A percentile compares a stretch with the other conserved stretches of the same genome.
Evolutionary conservation across 768 basidiomycete genomes (phyloP).

Genomic region (Mycena filopes): DNA sequence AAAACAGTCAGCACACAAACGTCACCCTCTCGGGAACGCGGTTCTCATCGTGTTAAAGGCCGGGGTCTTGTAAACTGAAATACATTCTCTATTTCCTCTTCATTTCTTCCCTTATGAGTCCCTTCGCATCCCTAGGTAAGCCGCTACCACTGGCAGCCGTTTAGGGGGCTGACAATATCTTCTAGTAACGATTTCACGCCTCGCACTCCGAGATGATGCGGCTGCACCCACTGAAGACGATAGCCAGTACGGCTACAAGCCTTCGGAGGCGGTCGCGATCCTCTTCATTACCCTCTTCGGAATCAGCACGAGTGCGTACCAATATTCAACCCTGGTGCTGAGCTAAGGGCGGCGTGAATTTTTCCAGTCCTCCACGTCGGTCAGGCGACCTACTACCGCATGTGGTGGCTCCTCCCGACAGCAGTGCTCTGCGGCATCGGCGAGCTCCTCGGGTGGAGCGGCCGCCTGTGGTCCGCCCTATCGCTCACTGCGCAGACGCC

Average conservation of each 20-base stretch:
- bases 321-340: background rate
- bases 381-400: slow-evolving; percentile 54
- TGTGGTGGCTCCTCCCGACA: slow-evolving; percentile 66
- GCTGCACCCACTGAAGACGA: background rate
- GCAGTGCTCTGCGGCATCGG: slow-evolving; percentile 55
- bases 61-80: too few species aligned
- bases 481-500: slow-evolving; percentile 37
- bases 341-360: background rate
- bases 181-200: background rate
- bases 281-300: slow-evolving; percentile 43
- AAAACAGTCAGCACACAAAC: too few species aligned
- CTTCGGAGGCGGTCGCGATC: background rate
- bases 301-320: slow-evolving; percentile 48
- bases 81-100: too few species aligned
- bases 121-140: too few species aligned
- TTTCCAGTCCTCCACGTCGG: slow-evolving; percentile 54
- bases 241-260: slow-evolving; percentile 13
- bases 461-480: slow-evolving; percentile 60
- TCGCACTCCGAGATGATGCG: background rate
- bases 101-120: too few species aligned
- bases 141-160: too few species aligned
- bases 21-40: too few species aligned
- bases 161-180: too few species aligned
- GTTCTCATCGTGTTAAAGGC: too few species aligned
- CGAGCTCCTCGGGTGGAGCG: slow-evolving; percentile 68